Base-by-base conservation (phyloP, 805 yeast species). In the Dipodascus geniculatus region DNA sequence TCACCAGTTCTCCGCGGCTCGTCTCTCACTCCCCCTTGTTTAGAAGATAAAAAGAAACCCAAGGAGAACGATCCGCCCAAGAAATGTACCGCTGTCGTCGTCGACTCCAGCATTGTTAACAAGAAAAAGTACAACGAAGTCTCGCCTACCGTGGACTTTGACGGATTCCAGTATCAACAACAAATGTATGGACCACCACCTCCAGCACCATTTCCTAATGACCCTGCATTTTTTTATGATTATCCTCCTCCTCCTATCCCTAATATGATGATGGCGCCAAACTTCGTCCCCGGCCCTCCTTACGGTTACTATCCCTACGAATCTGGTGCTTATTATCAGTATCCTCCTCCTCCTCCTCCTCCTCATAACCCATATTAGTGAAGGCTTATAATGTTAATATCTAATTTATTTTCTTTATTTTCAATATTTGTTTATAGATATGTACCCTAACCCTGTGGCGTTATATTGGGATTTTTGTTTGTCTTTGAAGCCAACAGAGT, bases 181-280 rank as follows among this genome's bases (percentile, higher is more conserved):
- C 44, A 38, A 38, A 38, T 38, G 44, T 38, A 38, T n/a, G 44
- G 44, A 38, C 44, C 44, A 14, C 35, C 35, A 28, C 35, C 35
- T 28, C 35, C 35, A 38, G 44, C 20, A n/a, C 44, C 44, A 17
- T 38, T 38, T 16, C 44, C 44, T 38, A 38, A 38, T n/a, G 44
- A 38, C 44, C 44, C 44, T n/a, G 44, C 44, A 38, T 38, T 38
- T n/a, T 38, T 38, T 38, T 38, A 38, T 17, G 44, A 38, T 38
- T 38, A 38, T 38, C 44, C 44, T 38, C 44, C 44, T 28, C 35
- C 35, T 28, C 35, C 35, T 14, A 28, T 28, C 11, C 35, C 35
- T 8, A 28, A 28, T 28, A 28, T 28, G 19, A 38, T 38, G 44
- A 38, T 38, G 44, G 14, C 44, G 4, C 44, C 44, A 4, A 38